These are phyloP conservation scores for Blastobotrys illinoisensis DNA, from an alignment of 1,139 yeast genomes.

Conservation along the genomic window DNA sequence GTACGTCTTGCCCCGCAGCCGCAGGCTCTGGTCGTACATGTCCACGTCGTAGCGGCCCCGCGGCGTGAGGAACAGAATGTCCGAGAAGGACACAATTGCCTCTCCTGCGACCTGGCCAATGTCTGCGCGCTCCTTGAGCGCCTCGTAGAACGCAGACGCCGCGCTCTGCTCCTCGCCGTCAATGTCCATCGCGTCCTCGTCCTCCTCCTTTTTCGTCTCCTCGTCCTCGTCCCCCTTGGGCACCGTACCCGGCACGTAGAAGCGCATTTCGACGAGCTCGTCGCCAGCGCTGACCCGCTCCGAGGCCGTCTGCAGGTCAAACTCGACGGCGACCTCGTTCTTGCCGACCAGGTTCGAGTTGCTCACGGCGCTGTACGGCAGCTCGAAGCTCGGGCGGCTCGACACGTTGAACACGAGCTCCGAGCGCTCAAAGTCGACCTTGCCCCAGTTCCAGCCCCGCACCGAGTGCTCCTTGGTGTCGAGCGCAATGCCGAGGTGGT, in stretches of 20 bases:
- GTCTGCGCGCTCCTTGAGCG: conserved; percentile 89
- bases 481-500: conserved; percentile 64
- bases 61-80: conserved; percentile 89
- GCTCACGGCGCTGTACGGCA: conserved; percentile 74
- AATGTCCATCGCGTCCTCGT: conserved; percentile 39
- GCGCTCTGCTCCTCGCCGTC: conserved; percentile 60
- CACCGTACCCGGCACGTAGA: conserved; percentile 81
- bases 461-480: conserved; percentile 87
- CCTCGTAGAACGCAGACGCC: conserved; percentile 84
- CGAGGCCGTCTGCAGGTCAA: conserved; percentile 56
- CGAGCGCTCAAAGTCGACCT: conserved; percentile 83
- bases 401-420: conserved; percentile 83
- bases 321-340: conserved; percentile 88
- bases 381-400: conserved; percentile 85
- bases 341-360: conserved; percentile 92
- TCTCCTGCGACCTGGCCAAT: conserved; percentile 95
- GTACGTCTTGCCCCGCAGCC: conserved; percentile 95
- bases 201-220: conserved; percentile 30
- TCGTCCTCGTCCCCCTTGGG: conserved; percentile 36
- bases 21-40: conserved; percentile 80
- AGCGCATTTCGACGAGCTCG: conserved; percentile 89
- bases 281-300: conserved; percentile 75
- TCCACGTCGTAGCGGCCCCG: conserved; percentile 95
- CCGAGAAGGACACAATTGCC: conserved; percentile 92
- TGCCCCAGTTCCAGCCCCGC: conserved; percentile 99